Percentiles rank a stretch among this genome's conserved stretches.
Evolutionary conservation across 1,284 basidiomycete species (phyloP).

Genomic region (Naganishia sp.): DNA sequence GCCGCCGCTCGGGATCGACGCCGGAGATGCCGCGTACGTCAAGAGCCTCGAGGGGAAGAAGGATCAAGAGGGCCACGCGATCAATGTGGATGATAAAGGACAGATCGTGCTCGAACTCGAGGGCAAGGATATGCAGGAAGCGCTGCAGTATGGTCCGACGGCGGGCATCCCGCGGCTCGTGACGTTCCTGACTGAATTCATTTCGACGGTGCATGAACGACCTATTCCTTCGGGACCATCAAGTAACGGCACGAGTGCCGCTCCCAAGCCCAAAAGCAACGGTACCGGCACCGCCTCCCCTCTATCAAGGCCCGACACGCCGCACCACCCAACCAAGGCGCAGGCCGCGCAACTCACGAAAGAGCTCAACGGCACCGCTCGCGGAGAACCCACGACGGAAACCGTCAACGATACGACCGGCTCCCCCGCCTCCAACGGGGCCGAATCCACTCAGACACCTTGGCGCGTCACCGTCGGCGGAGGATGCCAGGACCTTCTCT

Average conservation of each 20-base stretch:
- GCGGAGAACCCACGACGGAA: slow-evolving; percentile 28
- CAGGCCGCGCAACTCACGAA: slow-evolving; percentile 20
- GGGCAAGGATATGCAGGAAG: slow-evolving; percentile 63
- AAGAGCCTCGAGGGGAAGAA: slow-evolving; percentile 11
- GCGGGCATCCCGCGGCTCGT: slow-evolving; percentile 57
- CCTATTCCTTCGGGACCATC: slow-evolving; percentile 11
- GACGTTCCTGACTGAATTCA: slow-evolving; percentile 43
- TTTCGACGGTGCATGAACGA: slow-evolving; percentile 40
- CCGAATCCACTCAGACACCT: slow-evolving; percentile 58
- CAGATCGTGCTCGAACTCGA: slow-evolving; percentile 58
- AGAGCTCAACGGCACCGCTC: slow-evolving; percentile 20
- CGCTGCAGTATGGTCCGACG: slow-evolving; percentile 71
- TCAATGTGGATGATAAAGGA: slow-evolving; percentile 49
- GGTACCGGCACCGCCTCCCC: slow-evolving; percentile 8
- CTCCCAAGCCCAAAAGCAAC: slow-evolving; percentile 11
- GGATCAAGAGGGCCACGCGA: slow-evolving; percentile 15
- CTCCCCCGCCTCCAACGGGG: neutral
- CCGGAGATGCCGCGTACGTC: slow-evolving; percentile 34
- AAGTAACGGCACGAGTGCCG: neutral
- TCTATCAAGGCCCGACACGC: slow-evolving; percentile 27
- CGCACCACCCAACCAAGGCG: slow-evolving; percentile 30
- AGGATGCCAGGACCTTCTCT: slow-evolving; percentile 85
- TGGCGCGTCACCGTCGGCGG: slow-evolving; percentile 78
- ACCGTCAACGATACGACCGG: slow-evolving; percentile 26
- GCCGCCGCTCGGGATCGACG: slow-evolving; percentile 57